These are phyloP conservation scores for Lactuca sativa DNA, from an alignment of 129 eudicot genomes.

Conservation along the genomic window DNA sequence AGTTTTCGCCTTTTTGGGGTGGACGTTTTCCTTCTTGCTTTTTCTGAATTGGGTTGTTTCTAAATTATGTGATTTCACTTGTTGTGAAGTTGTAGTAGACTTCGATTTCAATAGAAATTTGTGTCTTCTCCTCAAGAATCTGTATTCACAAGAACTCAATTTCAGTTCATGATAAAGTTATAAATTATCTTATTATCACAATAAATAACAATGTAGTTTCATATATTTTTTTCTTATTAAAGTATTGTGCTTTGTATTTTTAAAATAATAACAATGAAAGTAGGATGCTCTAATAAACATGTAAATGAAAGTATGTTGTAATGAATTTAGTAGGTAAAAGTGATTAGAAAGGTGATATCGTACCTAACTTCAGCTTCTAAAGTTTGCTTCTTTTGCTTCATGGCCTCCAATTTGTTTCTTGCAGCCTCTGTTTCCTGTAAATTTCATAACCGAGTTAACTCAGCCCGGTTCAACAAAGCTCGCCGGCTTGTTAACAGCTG, in stretches of 20 bases:
- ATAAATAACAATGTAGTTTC: not conserved
- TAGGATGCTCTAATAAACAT: too few relatives aligned
- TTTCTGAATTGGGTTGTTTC: constrained; percentile 34
- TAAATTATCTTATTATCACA: too few relatives aligned
- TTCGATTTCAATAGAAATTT: constrained; percentile 37
- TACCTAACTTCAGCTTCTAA: constrained; percentile 87
- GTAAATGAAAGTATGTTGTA: not conserved
- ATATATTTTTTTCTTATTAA: too few relatives aligned
- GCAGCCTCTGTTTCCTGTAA: constrained; percentile 59
- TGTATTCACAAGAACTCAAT: constrained; percentile 19
- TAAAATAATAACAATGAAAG: too few relatives aligned
- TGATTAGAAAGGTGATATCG: constrained; percentile 12
- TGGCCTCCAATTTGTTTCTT: constrained; percentile 46
- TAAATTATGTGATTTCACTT: constrained; percentile 30
- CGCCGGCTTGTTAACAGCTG: not conserved
- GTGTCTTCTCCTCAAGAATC: constrained; percentile 59
- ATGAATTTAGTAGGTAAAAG: not conserved
- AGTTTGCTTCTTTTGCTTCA: constrained; percentile 53
- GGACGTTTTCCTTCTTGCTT: constrained; percentile 28
- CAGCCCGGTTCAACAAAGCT: not conserved
- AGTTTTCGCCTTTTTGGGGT: constrained; percentile 33
- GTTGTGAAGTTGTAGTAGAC: constrained; percentile 28
- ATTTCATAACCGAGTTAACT: constrained; percentile 1
- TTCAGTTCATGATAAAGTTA: not conserved
- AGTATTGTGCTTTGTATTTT: not conserved